Percentiles rank a stretch among this genome's conserved stretches.
Conservation (phyloP, 306 rosid genomes). For the Alnus glutinosa region DNA sequence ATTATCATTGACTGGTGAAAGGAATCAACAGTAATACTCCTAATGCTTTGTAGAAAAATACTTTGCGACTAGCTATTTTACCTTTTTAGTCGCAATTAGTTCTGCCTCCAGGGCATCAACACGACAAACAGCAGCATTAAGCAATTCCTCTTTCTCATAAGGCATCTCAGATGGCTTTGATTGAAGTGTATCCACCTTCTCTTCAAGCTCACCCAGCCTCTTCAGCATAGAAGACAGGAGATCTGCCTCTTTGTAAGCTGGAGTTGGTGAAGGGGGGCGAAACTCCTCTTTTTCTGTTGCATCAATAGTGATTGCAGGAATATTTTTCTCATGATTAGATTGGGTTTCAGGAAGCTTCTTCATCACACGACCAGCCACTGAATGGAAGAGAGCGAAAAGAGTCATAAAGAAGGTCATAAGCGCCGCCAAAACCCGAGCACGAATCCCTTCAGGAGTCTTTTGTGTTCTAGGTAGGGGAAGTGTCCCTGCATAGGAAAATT, state of each 20-base stretch:
- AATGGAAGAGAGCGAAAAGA: conserved; percentile 46
- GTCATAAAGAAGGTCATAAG: conserved; percentile 68
- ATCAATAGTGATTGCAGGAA: conserved; percentile 32
- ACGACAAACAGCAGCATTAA: conserved; percentile 96
- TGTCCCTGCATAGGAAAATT: conserved; percentile 52
- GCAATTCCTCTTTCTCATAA: conserved; percentile 81
- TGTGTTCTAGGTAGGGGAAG: conserved; percentile 39
- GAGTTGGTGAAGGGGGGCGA: conserved; percentile 43
- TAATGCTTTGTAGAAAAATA: not conserved
- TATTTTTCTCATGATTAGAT: conserved; percentile 37
- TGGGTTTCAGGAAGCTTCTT: conserved; percentile 45
- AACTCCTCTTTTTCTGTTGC: conserved; percentile 40
- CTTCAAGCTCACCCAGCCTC: conserved; percentile 85
- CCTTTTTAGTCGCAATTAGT: conserved; percentile 93
- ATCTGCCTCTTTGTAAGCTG: conserved; percentile 40
- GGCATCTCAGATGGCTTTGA: conserved; percentile 97
- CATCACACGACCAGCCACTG: conserved; percentile 46
- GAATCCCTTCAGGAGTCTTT: conserved; percentile 49
- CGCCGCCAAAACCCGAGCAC: conserved; percentile 50
- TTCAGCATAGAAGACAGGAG: conserved; percentile 60
- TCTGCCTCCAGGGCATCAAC: conserved; percentile 99
- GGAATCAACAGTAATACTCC: not conserved
- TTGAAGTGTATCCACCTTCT: conserved; percentile 74
- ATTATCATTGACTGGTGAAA: not conserved
- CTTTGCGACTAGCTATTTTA: conserved; percentile 26